A percentile compares a stretch with the other conserved stretches of the same genome.
Conservation (phyloP, 202 grass and related monocot genomes). For the Digitaria exilis region DNA sequence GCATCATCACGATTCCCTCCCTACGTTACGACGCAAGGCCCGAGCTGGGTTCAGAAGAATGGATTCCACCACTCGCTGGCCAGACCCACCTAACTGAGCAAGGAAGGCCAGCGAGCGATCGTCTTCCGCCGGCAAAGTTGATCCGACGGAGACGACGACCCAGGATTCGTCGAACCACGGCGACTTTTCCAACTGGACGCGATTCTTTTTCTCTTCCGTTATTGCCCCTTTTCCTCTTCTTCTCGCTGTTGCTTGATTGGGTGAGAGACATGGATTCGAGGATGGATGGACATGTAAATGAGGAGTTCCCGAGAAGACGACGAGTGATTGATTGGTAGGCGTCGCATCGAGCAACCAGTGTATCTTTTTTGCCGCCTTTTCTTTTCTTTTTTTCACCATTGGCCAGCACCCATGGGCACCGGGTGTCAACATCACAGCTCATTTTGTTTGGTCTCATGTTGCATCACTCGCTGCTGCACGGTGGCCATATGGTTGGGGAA, state of each 20-base stretch:
- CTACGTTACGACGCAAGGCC: constrained; percentile 60
- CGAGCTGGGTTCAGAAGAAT: constrained; percentile 79
- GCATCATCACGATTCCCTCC: constrained; percentile 99
- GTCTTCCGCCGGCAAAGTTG: constrained; percentile 13
- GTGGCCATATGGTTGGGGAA: constrained; percentile 6
- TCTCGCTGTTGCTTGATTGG: constrained; percentile 37
- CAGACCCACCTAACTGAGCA: constrained; percentile 43
- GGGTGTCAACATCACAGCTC: constrained; percentile 62
- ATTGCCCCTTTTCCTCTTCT: not conserved
- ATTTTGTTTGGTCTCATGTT: constrained; percentile 93
- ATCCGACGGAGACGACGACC: not conserved
- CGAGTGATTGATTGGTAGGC: constrained; percentile 18
- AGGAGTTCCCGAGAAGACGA: constrained; percentile 27
- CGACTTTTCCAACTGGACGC: constrained; percentile 3
- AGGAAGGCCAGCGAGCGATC: not conserved
- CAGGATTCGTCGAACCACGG: constrained; percentile 1
- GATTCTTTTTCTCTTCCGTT: not conserved
- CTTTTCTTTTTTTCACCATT: constrained; percentile 14
- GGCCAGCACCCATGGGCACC: constrained; percentile 23
- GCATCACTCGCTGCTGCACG: constrained; percentile 59
- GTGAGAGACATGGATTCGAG: constrained; percentile 43
- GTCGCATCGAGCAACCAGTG: constrained; percentile 35
- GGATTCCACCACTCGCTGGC: constrained; percentile 74
- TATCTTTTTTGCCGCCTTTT: constrained; percentile 32
- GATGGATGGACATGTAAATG: constrained; percentile 39